These are phyloP conservation scores for Kalanchoe fedtschenkoi DNA, from an alignment of 164 flowering plant species.

Conservation along the genomic window DNA sequence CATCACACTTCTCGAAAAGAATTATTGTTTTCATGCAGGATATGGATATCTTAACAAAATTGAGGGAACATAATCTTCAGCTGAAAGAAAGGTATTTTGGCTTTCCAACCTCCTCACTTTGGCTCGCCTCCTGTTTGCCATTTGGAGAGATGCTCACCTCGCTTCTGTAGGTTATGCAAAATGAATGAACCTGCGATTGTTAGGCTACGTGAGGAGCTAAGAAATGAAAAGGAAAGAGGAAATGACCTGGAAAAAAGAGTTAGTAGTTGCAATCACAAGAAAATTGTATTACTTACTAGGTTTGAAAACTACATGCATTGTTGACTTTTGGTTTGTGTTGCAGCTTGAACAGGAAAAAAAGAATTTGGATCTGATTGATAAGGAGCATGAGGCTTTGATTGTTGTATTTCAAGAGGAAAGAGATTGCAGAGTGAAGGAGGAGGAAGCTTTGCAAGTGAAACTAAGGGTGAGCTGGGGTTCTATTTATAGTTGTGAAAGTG, in stretches of 20 bases:
- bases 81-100: not conserved
- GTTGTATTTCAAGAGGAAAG: slow-evolving; percentile 5
- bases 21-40: not conserved
- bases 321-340: not conserved
- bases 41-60: not conserved
- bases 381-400: not conserved
- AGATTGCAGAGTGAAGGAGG: not conserved
- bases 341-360: not conserved
- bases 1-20: no score
- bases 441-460: not conserved
- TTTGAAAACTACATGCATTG: not conserved
- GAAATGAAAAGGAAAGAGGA: not conserved
- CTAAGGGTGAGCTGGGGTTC: not conserved
- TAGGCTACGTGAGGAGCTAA: not conserved
- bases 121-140: not conserved
- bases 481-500: not conserved
- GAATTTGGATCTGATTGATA: not conserved
- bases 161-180: not conserved
- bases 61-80: not conserved
- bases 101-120: not conserved
- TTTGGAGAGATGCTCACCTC: not conserved
- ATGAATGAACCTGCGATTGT: not conserved
- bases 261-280: not conserved
- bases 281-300: not conserved
- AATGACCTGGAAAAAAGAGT: not conserved